Evolutionary conservation across 2,329 filamentous ascomycete genomes (phyloP).

Genomic region (Colletotrichum musicola): DNA sequence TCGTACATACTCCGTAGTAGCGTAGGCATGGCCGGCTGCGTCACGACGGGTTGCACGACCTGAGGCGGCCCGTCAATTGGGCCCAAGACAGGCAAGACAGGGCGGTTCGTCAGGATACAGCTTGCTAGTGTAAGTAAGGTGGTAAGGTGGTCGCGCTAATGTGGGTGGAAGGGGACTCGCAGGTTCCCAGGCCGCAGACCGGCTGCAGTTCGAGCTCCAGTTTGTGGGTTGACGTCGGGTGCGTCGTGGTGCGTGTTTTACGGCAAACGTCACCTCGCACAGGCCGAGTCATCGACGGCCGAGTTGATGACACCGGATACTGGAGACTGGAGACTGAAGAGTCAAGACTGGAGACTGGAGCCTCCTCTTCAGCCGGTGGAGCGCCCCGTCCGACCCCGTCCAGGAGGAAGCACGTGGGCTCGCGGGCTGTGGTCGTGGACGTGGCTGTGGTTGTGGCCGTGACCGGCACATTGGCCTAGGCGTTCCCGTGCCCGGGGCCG

Average conservation of each 20-base stretch:
- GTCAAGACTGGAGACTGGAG: background rate
- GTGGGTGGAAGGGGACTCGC: constrained; percentile 25
- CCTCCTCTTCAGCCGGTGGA: background rate
- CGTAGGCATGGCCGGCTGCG: constrained; percentile 22
- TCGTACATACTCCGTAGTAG: too few relatives aligned
- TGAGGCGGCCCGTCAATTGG: constrained; percentile 28
- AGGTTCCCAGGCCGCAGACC: constrained; percentile 28
- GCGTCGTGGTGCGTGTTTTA: constrained; percentile 2
- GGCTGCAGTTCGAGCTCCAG: constrained; percentile 25
- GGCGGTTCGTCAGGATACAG: constrained; percentile 29
- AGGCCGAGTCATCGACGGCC: constrained; percentile 6
- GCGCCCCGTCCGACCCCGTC: background rate
- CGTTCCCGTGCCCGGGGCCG: background rate
- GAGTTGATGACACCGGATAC: constrained; percentile 4
- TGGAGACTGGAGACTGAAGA: background rate
- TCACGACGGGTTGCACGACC: constrained; percentile 22
- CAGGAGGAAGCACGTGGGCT: background rate
- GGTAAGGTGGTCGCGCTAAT: constrained; percentile 27
- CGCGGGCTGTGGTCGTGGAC: constrained; percentile 15
- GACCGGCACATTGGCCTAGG: constrained; percentile 3
- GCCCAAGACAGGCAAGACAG: constrained; percentile 21
- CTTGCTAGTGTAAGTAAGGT: too few relatives aligned
- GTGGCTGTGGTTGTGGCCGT: constrained; percentile 4
- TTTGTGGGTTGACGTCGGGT: constrained; percentile 6
- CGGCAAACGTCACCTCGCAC: constrained; percentile 34